These are phyloP conservation scores for Gossypium schwendimanii DNA, from an alignment of 441 rosid species.

Conservation along the genomic window DNA sequence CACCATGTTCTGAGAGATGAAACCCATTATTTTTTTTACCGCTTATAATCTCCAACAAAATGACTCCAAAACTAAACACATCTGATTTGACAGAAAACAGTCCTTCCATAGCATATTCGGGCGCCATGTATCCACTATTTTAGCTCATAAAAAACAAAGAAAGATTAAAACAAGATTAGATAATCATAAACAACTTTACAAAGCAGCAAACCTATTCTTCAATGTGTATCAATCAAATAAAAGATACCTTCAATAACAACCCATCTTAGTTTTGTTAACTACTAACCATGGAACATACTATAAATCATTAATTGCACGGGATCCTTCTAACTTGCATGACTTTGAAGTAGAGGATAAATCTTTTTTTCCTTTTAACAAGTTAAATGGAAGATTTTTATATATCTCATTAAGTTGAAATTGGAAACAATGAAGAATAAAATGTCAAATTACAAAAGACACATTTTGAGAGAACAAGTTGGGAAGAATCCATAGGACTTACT, in stretches of 20 bases:
- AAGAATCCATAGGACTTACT: background rate
- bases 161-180: background rate
- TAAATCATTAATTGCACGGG: too few relatives aligned
- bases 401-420: background rate
- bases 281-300: background rate
- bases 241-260: too few relatives aligned
- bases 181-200: background rate
- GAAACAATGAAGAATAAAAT: background rate
- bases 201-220: background rate
- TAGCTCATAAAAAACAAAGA: background rate
- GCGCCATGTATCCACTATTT: conserved; percentile 23
- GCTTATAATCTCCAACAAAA: conserved; percentile 18
- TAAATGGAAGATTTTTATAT: too few relatives aligned
- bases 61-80: conserved; percentile 23
- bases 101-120: conserved; percentile 23
- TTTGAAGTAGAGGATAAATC: too few relatives aligned
- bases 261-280: background rate
- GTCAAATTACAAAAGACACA: background rate
- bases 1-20: background rate
- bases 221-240: background rate
- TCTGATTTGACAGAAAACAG: conserved; percentile 19
- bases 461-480: background rate
- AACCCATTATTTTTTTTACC: conserved; percentile 6
- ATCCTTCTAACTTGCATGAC: too few relatives aligned
- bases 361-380: too few relatives aligned